Base-by-base conservation (phyloP, 2,329 filamentous ascomycete species). In the Kalaharituber pfeilii region DNA sequence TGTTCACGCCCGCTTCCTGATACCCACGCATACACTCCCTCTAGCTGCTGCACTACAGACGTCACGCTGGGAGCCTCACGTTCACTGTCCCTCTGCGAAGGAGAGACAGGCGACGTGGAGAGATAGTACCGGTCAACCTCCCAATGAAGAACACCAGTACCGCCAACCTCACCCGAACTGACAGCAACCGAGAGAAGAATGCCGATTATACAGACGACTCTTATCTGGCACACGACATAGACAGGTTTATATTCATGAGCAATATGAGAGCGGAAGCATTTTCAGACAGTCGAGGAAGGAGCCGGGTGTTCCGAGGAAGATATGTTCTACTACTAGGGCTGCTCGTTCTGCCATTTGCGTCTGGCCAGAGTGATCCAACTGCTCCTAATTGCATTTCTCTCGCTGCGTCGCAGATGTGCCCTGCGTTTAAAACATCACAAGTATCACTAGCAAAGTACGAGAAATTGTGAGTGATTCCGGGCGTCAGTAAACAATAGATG, bases 371-470 rank as follows among this genome's bases (percentile, higher is more conserved):
- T 36, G 13, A 51, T 36, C 51, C 60, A 33, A 53, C 57, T 20
- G 57, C 56, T 47, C n/a, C 47, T 29, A 56, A 57, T 42, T 71
- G 69, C 55, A 66, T 71, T 42, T 64, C 69, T 30, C 64, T 71
- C 22, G 61, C 65, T 29, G 63, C 61, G 11, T 70, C 69, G 25
- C 66, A 62, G 39, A 57, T 64, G 25, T 71, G 69, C 50, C 59
- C 67, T 49, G 68, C 69, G 28, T 71, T 70, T 57, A 60, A 65
- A 25, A 58, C 63, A 33, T 66, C 69, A 22, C 69, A 64, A 18
- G 64, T 71, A 29, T 70, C 68, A 27, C 69, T 66, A 51, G 64
- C 62, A 51, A 63, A 53, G 53, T 62, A 57, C 25, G 64, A 62
- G 44, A 51, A 60, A 45, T 63, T 60, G 62, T 63, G 60, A 61